Base-by-base conservation (phyloP, 768 basidiomycete species). In the Auriscalpium vulgare region DNA sequence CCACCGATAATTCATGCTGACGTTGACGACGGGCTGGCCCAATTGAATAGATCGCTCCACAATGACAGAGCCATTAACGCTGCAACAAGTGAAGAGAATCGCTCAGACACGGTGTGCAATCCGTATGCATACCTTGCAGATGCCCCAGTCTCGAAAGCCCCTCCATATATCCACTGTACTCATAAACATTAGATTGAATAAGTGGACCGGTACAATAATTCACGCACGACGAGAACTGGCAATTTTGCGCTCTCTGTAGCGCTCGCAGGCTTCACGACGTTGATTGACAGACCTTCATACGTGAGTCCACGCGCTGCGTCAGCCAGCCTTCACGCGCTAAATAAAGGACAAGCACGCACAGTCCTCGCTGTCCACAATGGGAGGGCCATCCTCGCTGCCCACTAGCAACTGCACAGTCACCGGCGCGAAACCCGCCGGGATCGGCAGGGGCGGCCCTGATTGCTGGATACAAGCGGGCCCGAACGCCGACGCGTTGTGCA, bases 1-100 rank as follows among this genome's bases (percentile, higher is more conserved):
- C 9, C 37, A 55, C 53, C 66, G 60, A 47, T 68, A 68, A 47
- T 67, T 68, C 47, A 65, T 55, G 29, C 58, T 63, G 19, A 68
- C 65, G 40, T 58, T 65, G 36, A 67, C 52, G 17, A 66, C 50
- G 2, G 66, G 66, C 16, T 63, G 45, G 2, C 55, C 51, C 11
- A 67, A 50, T 2, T 57, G 53, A 4, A 66, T 60, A 6, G 66
- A 66, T 16, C 66, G 54, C 10, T 51, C n/a, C 19, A 66, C 66
- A 13, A 67, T 57, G 2, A 47, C 35, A 1, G 21, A 19, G n/a
- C 55, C 58, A 50, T 50, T 5, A 37, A 17, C 37, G 7, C 23
- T 38, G 13, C 48, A 46, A 34, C 13, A 55, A 17, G 23, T 45
- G 7, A 17, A 16, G 35, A 21, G 9, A 35, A 13, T 37, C 16